A percentile compares a stretch with the other conserved stretches of the same genome.
phyloP scores from a whole-genome alignment of 2,329 filamentous ascomycete species.

The Celoporthe dispersa region DNA sequence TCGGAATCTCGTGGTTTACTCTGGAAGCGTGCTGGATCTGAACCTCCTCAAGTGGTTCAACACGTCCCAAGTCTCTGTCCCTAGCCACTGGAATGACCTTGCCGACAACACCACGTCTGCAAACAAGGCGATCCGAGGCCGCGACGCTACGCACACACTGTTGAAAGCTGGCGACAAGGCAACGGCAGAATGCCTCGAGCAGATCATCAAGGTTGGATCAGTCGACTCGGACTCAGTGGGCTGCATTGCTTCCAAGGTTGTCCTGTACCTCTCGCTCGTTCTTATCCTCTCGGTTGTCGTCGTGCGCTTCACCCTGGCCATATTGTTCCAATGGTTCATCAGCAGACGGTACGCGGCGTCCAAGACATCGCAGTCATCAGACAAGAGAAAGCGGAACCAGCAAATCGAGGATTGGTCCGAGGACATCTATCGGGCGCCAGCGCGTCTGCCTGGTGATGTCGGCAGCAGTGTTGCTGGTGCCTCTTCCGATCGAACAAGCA shows the following conservation, averaged over 20 bases:
- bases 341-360: slow-evolving; percentile 81
- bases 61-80: slow-evolving; percentile 74
- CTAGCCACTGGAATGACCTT: slow-evolving; percentile 78
- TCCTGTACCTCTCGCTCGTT: slow-evolving; percentile 88
- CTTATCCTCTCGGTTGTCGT: slow-evolving; percentile 90
- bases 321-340: slow-evolving; percentile 97
- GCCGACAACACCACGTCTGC: slow-evolving; percentile 65
- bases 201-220: slow-evolving; percentile 94
- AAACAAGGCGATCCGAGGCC: slow-evolving; percentile 72
- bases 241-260: slow-evolving; percentile 96
- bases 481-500: slow-evolving; percentile 72
- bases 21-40: slow-evolving; percentile 89
- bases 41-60: slow-evolving; percentile 92
- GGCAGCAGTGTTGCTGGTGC: slow-evolving; percentile 64
- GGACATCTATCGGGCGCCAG: slow-evolving; percentile 92
- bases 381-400: slow-evolving; percentile 81
- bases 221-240: slow-evolving; percentile 96
- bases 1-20: slow-evolving; percentile 92
- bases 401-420: slow-evolving; percentile 99
- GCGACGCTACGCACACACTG: slow-evolving; percentile 88
- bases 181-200: slow-evolving; percentile 82
- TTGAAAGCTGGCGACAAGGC: slow-evolving; percentile 79
- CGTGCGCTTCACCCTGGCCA: slow-evolving; percentile 83
- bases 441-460: slow-evolving; percentile 76
- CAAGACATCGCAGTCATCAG: slow-evolving; percentile 81